A percentile compares a stretch with the other conserved stretches of the same genome.
Evolutionary conservation across 306 rosid species (phyloP).

Genomic region (Dicorynia guianensis): DNA sequence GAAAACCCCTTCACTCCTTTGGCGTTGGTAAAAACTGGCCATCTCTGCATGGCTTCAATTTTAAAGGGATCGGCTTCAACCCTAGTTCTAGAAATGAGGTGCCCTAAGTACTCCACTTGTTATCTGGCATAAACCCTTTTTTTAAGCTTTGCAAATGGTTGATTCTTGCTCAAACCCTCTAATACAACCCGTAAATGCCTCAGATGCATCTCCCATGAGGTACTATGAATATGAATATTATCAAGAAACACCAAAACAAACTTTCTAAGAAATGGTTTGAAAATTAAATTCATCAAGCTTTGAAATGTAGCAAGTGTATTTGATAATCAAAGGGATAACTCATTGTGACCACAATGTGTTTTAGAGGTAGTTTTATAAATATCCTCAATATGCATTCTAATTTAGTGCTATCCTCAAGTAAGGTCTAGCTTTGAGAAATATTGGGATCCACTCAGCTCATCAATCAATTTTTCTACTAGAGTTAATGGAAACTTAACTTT

Average conservation of each 20-base stretch:
- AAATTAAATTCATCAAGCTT: not conserved
- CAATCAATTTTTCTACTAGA: not conserved
- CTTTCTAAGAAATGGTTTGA: not conserved
- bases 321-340: not conserved
- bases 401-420: not conserved
- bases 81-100: not conserved
- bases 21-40: not conserved
- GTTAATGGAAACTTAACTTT: not conserved
- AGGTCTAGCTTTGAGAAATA: not conserved
- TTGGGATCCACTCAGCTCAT: not conserved
- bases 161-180: not conserved
- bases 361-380: not conserved
- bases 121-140: not conserved
- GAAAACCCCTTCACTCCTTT: not conserved
- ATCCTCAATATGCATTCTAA: not conserved
- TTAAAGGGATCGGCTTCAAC: not conserved
- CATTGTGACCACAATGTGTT: not conserved
- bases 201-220: not conserved
- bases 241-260: not conserved
- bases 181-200: not conserved
- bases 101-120: not conserved
- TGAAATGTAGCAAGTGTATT: not conserved
- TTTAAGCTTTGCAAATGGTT: not conserved
- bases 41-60: not conserved
- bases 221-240: not conserved